A percentile compares a stretch with the other conserved stretches of the same genome.
These are phyloP conservation scores for Plasmodium chabaudi DNA, from an alignment of 169 alveolate species.

Conservation along the genomic window DNA sequence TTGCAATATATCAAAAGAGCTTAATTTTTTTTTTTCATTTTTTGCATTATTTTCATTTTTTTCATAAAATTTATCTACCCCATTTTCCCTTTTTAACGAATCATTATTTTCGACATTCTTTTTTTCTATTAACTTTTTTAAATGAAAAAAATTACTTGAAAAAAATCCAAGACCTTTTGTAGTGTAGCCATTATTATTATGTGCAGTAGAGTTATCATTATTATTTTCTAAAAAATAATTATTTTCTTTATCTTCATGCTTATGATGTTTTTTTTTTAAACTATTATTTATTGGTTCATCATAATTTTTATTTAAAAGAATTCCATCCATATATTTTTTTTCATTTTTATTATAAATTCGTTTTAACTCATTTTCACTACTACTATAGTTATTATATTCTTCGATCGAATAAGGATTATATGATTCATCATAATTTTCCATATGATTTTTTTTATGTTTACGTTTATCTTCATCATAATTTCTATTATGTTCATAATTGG, in stretches of 20 bases:
- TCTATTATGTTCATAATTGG: no score
- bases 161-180: conserved; percentile 34
- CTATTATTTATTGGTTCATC: background rate
- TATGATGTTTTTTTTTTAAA: background rate
- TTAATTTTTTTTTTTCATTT: conserved; percentile 24
- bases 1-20: background rate
- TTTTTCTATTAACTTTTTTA: conserved; percentile 35
- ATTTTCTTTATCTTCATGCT: background rate
- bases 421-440: no score
- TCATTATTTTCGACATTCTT: conserved; percentile 6
- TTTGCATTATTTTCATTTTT: background rate
- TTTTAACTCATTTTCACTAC: background rate
- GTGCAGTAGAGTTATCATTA: conserved; percentile 2
- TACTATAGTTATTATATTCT: background rate
- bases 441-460: no score
- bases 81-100: conserved; percentile 23
- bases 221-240: background rate
- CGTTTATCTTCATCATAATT: no score
- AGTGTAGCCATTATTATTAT: background rate
- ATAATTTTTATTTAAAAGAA: background rate
- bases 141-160: conserved; percentile 44
- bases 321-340: background rate
- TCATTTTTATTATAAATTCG: no score
- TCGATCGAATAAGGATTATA: background rate
- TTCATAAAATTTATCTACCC: conserved; percentile 25